Percentiles rank a stretch among this genome's conserved stretches.
Conservation (phyloP, 2,329 filamentous ascomycete species). For the Lachnellula occidentalis region DNA sequence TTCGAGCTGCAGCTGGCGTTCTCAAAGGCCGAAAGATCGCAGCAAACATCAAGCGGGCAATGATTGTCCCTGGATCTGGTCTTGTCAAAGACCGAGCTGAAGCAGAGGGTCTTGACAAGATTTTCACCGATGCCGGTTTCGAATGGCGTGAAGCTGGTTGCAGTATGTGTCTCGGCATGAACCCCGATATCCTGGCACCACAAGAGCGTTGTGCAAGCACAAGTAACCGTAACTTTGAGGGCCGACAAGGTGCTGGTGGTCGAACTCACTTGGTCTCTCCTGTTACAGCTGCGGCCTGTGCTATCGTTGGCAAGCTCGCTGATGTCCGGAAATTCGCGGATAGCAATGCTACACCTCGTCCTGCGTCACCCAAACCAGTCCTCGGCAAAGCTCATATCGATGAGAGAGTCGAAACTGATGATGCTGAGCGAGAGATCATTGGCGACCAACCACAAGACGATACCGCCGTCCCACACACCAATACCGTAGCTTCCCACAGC, state of each 20-base stretch:
- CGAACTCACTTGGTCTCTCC: slow-evolving; percentile 96
- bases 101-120: slow-evolving; percentile 84
- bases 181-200: slow-evolving; percentile 91
- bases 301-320: slow-evolving; percentile 82
- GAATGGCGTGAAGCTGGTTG: slow-evolving; percentile 98
- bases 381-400: slow-evolving; percentile 44
- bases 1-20: slow-evolving; percentile 78
- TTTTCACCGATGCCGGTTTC: slow-evolving; percentile 87
- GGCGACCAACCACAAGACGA: slow-evolving; percentile 58
- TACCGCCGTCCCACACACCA: slow-evolving; percentile 54
- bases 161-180: slow-evolving; percentile 99
- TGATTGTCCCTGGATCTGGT: slow-evolving; percentile 95
- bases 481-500: slow-evolving; percentile 47
- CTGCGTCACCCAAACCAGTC: slow-evolving; percentile 20
- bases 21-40: slow-evolving; percentile 86
- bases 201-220: slow-evolving; percentile 92
- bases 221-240: slow-evolving; percentile 96
- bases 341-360: slow-evolving; percentile 39
- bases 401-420: slow-evolving; percentile 46
- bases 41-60: slow-evolving; percentile 81
- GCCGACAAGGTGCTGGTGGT: slow-evolving; percentile 85
- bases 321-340: slow-evolving; percentile 78
- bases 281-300: slow-evolving; percentile 90
- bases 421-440: slow-evolving; percentile 48
- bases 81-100: slow-evolving; percentile 91